phyloP scores from a whole-genome alignment of 2,329 filamentous ascomycete species.

The Eutypa lata region DNA sequence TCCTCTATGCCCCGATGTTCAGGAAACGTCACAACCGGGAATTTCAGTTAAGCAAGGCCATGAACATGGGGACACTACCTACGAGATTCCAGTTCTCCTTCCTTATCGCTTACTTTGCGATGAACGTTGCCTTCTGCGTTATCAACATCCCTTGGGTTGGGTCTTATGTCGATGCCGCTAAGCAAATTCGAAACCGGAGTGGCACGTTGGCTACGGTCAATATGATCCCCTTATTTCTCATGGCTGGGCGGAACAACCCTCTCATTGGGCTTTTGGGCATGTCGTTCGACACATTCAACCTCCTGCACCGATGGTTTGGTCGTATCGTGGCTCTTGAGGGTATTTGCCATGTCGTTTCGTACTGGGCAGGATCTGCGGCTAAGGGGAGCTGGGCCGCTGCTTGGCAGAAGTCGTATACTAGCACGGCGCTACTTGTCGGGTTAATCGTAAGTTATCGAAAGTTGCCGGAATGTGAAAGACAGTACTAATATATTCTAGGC shows the following conservation, averaged over 20 bases:
- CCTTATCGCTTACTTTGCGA: constrained; percentile 63
- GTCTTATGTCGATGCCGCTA: constrained; percentile 40
- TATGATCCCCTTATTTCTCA: constrained; percentile 72
- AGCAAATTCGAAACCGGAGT: constrained; percentile 62
- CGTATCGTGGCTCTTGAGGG: constrained; percentile 71
- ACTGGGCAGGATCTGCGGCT: constrained; percentile 41
- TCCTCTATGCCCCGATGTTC: constrained; percentile 69
- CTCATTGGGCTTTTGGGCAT: constrained; percentile 69
- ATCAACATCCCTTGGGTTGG: constrained; percentile 59
- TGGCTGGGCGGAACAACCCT: constrained; percentile 76
- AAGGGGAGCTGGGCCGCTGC: constrained; percentile 46
- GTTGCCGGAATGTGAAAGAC: neutral
- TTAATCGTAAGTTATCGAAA: constrained; percentile 53
- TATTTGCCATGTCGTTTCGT: constrained; percentile 63
- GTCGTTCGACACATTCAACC: constrained; percentile 79
- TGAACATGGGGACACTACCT: constrained; percentile 74
- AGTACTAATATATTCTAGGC: constrained; percentile 36
- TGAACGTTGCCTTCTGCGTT: constrained; percentile 76
- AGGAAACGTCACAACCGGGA: constrained; percentile 75
- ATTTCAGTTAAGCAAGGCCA: constrained; percentile 63
- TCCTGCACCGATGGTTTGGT: constrained; percentile 78
- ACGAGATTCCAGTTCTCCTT: constrained; percentile 74
- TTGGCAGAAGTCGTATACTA: constrained; percentile 33
- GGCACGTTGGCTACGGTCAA: constrained; percentile 71
- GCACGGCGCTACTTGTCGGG: constrained; percentile 55